A percentile compares a stretch with the other conserved stretches of the same genome.
Evolutionary conservation across 2,329 filamentous ascomycete species (phyloP).

Genomic region (Colletotrichum agaves): DNA sequence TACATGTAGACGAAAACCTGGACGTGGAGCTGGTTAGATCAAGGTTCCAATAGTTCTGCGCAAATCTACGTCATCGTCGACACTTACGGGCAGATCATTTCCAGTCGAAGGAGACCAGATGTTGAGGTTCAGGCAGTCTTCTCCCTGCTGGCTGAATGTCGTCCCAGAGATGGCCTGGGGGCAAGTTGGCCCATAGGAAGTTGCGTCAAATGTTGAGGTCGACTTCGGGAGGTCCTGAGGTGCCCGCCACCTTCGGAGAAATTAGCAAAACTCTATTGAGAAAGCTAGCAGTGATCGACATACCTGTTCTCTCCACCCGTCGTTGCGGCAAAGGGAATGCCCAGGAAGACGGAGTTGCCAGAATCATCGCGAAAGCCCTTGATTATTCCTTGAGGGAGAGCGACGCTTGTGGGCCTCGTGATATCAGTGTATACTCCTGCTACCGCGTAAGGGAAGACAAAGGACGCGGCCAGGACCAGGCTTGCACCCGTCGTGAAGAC

Average conservation of each 20-base stretch:
- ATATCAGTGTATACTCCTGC: conserved; percentile 11
- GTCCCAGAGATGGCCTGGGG: conserved; percentile 41
- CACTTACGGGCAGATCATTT: conserved; percentile 44
- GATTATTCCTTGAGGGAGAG: conserved; percentile 45
- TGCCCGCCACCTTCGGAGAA: conserved; percentile 38
- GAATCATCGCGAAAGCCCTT: conserved; percentile 50
- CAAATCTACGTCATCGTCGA: not conserved
- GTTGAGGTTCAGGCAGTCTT: conserved; percentile 57
- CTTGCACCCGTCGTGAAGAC: conserved; percentile 6
- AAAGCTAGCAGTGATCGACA: not conserved
- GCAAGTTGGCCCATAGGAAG: conserved; percentile 42
- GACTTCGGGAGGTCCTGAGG: conserved; percentile 42
- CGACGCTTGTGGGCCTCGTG: conserved; percentile 24
- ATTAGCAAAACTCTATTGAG: not conserved
- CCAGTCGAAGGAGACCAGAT: conserved; percentile 47
- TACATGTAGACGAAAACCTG: conserved; percentile 57
- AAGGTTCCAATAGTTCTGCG: not conserved
- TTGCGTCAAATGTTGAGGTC: conserved; percentile 40
- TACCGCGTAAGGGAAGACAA: conserved; percentile 1
- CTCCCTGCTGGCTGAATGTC: conserved; percentile 43
- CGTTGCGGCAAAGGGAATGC: conserved; percentile 52
- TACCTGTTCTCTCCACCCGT: conserved; percentile 53
- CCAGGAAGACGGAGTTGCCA: conserved; percentile 49
- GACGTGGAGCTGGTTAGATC: not conserved
- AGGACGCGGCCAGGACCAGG: conserved; percentile 14